Percentiles rank a stretch among this genome's conserved stretches.
phyloP scores from a whole-genome alignment of 768 basidiomycete genomes.

The Symmetrospora coprosmae region DNA sequence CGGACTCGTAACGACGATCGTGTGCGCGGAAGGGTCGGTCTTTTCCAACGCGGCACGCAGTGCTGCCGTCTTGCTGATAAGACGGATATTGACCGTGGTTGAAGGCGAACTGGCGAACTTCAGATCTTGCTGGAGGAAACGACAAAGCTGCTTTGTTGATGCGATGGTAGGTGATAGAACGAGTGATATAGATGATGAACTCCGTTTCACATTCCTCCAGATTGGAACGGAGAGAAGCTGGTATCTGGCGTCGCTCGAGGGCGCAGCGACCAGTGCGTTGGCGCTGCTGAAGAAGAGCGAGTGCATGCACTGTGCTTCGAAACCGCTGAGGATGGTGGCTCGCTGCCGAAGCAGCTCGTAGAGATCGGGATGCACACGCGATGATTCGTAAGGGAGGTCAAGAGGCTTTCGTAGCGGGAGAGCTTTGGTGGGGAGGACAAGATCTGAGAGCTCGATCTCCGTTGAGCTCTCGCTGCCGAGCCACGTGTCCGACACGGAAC shows the following conservation, averaged over 20 bases:
- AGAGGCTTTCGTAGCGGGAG: constrained; percentile 33
- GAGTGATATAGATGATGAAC: not conserved
- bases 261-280: constrained; percentile 6
- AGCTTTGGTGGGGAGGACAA: constrained; percentile 55
- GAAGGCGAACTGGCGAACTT: not conserved
- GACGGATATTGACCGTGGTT: not conserved
- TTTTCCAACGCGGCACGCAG: no score
- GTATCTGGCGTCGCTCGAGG: not conserved
- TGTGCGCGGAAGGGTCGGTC: no score
- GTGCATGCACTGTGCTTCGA: constrained; percentile 87
- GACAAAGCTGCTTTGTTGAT: not conserved
- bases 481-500: constrained; percentile 81
- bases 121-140: not conserved
- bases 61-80: not conserved
- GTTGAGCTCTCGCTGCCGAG: constrained; percentile 72
- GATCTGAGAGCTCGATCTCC: constrained; percentile 48
- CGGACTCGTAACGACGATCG: no score
- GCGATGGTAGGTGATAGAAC: not conserved
- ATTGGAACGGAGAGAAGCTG: not conserved
- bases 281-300: constrained; percentile 38
- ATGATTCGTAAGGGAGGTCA: constrained; percentile 47
- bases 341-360: constrained; percentile 43
- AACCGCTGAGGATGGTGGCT: constrained; percentile 55
- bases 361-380: constrained; percentile 47
- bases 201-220: not conserved